Conservation (phyloP, 768 basidiomycete species). For the Boletus bicolor region DNA sequence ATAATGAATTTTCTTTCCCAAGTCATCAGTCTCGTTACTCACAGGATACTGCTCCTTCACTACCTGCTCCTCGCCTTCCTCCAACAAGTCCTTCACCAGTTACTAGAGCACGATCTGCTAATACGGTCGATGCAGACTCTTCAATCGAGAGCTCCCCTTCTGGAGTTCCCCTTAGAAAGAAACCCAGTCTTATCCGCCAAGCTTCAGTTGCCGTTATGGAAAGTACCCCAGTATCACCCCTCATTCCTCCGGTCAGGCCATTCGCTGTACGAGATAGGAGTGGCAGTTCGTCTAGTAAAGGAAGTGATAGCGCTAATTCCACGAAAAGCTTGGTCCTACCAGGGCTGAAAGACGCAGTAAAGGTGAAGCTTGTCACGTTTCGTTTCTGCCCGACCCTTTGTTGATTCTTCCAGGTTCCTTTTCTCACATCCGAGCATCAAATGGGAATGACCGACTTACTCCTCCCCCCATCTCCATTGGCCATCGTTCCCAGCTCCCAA, state of each 20-base stretch:
- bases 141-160: conserved; percentile 9
- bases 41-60: conserved; percentile 43
- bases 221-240: conserved; percentile 34
- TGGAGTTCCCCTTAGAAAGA: conserved; percentile 16
- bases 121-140: conserved; percentile 23
- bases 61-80: conserved; percentile 20
- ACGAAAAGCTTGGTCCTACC: conserved; percentile 41
- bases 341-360: conserved; percentile 69
- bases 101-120: conserved; percentile 34
- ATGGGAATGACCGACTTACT: conserved; percentile 65
- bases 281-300: conserved; percentile 44
- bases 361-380: conserved; percentile 40
- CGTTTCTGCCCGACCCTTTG: not conserved
- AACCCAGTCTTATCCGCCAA: conserved; percentile 46
- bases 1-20: conserved; percentile 54
- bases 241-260: conserved; percentile 44
- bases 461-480: conserved; percentile 71
- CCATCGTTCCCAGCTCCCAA: conserved; percentile 36
- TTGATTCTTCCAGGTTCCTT: conserved; percentile 48
- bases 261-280: conserved; percentile 48
- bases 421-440: conserved; percentile 66
- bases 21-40: conserved; percentile 57
- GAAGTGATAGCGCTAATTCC: conserved; percentile 32
- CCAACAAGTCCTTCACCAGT: conserved; percentile 33
- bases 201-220: conserved; percentile 58